These are phyloP conservation scores for Mycena floridula DNA, from an alignment of 768 basidiomycete genomes.

Conservation along the genomic window DNA sequence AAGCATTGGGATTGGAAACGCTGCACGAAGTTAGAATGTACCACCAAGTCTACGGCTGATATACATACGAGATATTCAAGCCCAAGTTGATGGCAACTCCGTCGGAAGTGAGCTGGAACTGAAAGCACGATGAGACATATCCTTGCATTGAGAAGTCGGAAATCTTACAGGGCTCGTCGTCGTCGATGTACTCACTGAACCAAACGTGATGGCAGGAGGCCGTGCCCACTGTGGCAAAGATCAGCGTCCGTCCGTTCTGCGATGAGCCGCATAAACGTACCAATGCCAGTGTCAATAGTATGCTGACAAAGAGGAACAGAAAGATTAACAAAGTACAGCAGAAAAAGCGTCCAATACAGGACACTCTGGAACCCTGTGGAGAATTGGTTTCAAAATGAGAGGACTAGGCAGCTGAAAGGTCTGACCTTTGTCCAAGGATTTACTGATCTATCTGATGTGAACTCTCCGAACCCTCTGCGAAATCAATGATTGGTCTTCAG, in stretches of 20 bases:
- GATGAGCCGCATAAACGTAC: conserved; percentile 32
- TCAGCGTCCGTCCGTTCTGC: neutral
- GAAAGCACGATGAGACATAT: too few relatives aligned
- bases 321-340: conserved; percentile 68
- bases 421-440: conserved; percentile 64
- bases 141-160: too few relatives aligned
- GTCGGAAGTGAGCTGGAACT: conserved; percentile 31
- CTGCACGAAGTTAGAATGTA: conserved; percentile 28
- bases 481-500: too few relatives aligned
- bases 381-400: neutral
- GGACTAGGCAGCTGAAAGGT: neutral
- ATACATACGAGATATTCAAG: conserved; percentile 59
- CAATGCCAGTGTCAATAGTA: conserved; percentile 60
- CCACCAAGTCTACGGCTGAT: conserved; percentile 1
- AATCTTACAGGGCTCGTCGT: conserved; percentile 10
- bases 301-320: conserved; percentile 59
- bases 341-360: conserved; percentile 64
- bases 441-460: conserved; percentile 55
- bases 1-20: conserved; percentile 79
- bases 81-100: conserved; percentile 54
- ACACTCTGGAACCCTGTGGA: conserved; percentile 48
- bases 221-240: conserved; percentile 56
- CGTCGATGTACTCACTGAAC: conserved; percentile 23
- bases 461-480: conserved; percentile 40
- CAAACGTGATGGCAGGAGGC: conserved; percentile 61